Evolutionary conservation across 106 monocot species (phyloP).

Genomic region (Posidonia australis): DNA sequence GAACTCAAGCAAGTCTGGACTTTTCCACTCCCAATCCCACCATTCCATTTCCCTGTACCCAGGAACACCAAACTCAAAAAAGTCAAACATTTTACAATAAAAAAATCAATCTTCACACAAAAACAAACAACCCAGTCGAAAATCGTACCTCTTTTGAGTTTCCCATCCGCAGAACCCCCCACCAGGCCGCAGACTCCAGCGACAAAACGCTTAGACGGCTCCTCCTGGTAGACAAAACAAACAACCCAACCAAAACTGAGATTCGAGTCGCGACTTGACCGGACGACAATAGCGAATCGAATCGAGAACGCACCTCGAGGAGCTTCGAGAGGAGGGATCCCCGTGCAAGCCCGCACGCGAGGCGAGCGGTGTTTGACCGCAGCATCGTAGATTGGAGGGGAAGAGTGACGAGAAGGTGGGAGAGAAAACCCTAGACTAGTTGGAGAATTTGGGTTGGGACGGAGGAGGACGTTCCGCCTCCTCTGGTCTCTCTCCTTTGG

Average conservation of each 20-base stretch:
- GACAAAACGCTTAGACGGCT: constrained; percentile 1
- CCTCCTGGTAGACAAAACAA: not conserved
- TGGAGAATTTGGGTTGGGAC: not conserved
- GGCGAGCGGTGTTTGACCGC: constrained; percentile 5
- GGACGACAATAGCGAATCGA: not conserved
- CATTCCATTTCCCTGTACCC: constrained; percentile 8
- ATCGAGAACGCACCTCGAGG: not conserved
- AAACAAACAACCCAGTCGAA: not conserved
- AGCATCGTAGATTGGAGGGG: constrained; percentile 4
- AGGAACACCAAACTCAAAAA: not conserved
- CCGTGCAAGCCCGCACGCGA: constrained; percentile 14
- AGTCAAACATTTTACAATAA: not conserved
- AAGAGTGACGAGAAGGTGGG: not conserved
- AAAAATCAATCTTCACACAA: not conserved
- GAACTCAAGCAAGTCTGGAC: constrained; percentile 7
- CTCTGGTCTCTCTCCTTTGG: not conserved
- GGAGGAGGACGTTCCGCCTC: not conserved
- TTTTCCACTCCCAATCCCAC: not conserved
- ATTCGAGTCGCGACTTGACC: not conserved
- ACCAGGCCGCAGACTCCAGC: constrained; percentile 17
- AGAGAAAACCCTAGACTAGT: not conserved
- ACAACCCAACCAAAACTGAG: not conserved
- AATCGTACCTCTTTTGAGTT: constrained; percentile 4
- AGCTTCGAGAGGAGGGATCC: constrained; percentile 5
- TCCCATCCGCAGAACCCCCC: constrained; percentile 1